A percentile compares a stretch with the other conserved stretches of the same genome.
phyloP scores from a whole-genome alignment of 192 early-diverging fungal species.

The Coemansia interrupta region DNA sequence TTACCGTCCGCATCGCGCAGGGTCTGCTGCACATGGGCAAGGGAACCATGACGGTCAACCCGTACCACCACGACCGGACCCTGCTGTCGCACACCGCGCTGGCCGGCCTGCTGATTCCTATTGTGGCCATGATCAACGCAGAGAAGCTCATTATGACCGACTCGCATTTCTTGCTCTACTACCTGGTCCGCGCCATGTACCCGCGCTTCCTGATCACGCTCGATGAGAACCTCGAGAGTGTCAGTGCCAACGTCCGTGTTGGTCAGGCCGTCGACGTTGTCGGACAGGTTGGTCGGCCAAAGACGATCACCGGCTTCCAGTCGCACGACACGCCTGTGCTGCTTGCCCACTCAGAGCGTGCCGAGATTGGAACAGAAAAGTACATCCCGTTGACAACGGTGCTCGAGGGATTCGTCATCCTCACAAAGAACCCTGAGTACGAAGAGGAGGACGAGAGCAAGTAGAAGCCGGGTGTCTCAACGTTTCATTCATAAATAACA shows the following conservation, averaged over 20 bases:
- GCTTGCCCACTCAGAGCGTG: slow-evolving; percentile 92
- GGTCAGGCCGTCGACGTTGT: slow-evolving; percentile 99
- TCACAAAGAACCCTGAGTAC: slow-evolving; percentile 91
- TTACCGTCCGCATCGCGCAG: slow-evolving; percentile 59
- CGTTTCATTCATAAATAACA: neutral
- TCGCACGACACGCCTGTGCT: slow-evolving; percentile 96
- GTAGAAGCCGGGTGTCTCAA: neutral
- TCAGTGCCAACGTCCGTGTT: slow-evolving; percentile 88
- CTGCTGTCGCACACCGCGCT: slow-evolving; percentile 88
- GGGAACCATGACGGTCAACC: slow-evolving; percentile 95
- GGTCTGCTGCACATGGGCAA: slow-evolving; percentile 85
- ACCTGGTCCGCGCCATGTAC: slow-evolving; percentile 89
- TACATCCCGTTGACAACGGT: slow-evolving; percentile 79
- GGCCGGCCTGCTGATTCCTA: slow-evolving; percentile 80
- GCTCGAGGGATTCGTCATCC: slow-evolving; percentile 94
- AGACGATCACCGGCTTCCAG: slow-evolving; percentile 99
- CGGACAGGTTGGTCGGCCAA: slow-evolving; percentile 95
- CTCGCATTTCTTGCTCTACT: slow-evolving; percentile 93
- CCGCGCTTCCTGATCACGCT: slow-evolving; percentile 98
- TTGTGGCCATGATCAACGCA: slow-evolving; percentile 86
- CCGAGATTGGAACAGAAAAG: slow-evolving; percentile 97
- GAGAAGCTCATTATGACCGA: slow-evolving; percentile 87
- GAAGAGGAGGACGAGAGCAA: slow-evolving; percentile 55
- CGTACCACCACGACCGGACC: slow-evolving; percentile 87
- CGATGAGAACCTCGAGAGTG: slow-evolving; percentile 79